These are phyloP conservation scores for Talaromyces sp. DNA, from an alignment of 2,329 filamentous ascomycete genomes.

Conservation along the genomic window DNA sequence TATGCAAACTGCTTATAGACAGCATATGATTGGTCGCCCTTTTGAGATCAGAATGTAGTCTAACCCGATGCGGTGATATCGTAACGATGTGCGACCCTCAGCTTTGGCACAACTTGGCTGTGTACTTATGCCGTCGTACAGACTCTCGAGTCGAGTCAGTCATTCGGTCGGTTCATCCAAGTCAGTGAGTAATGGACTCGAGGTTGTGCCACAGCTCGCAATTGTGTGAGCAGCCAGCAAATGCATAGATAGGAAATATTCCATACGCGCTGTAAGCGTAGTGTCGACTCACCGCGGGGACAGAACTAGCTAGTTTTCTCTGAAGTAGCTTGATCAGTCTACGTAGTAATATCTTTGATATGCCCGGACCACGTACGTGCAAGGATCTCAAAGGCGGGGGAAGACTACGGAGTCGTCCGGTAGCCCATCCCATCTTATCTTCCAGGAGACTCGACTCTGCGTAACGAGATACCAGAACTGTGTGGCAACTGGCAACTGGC, in stretches of 20 bases:
- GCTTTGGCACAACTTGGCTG: no score
- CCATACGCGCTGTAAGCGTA: slow-evolving; percentile 2
- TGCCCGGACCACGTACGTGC: background rate
- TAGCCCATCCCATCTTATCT: background rate
- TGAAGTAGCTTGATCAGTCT: background rate
- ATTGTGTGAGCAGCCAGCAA: background rate
- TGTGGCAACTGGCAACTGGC: no score
- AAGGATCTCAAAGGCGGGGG: slow-evolving; percentile 9
- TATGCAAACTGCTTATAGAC: background rate
- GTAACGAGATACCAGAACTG: background rate
- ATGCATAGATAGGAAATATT: background rate
- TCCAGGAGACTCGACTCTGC: slow-evolving; percentile 2
- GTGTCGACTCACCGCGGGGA: slow-evolving; percentile 1
- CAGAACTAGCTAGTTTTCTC: slow-evolving; percentile 1
- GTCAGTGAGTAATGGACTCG: background rate
- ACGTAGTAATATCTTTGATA: background rate
- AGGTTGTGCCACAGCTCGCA: background rate
- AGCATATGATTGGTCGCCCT: slow-evolving; percentile 2
- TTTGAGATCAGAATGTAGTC: background rate
- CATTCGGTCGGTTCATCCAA: background rate
- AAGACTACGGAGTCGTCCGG: background rate
- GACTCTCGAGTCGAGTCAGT: background rate
- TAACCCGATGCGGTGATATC: slow-evolving; percentile 1
- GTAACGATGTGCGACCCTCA: background rate
- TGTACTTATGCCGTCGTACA: background rate